Base-by-base conservation (phyloP, 1,139 yeast genomes). In the Yamadazyma epiphylla region DNA sequence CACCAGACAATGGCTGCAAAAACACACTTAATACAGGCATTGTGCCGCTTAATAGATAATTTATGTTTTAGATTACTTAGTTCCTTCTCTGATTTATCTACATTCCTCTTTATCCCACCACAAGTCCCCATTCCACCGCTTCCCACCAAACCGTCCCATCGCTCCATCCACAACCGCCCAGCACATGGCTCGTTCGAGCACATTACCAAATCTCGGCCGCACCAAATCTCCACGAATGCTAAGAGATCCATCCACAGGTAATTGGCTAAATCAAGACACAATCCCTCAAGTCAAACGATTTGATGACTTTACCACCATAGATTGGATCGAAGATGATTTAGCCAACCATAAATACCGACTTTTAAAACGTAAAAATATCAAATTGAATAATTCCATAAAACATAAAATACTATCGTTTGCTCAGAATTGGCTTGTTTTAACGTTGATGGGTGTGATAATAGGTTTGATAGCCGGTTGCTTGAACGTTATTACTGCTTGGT, bases 391-490 rank as follows among this genome's bases (percentile, higher is more conserved):
- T 8, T 49, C 63, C 0, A 38, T 59, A 19, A 37, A 43, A 20
- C 48, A 48, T 11, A 58, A 56, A 42, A 37, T 65, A 15, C 53
- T 61, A 44, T 61, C 77, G 30, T 72, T 77, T 3, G 66, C 74
- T 7, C 83, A 76, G 51, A 80, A 77, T 28, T 87, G 96, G 86
- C 48, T 87, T 2, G 81, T 84, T 1, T 59, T 91, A 24, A 82
- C 89, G 0, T 44, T 70, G 2, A 84, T 86, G 45, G 98, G 97
- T 0, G 51, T 82, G 1, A 45, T 69, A 3, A 83, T 89, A 31
- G 98, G 98, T 2, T 46, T 74, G 3, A 80, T 88, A 29, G 97
- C 98, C 0, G 95, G 87, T 0, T 66, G 74, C 17, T 60, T 91
- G 35, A 88, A 86, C 46, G 74, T 89, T 19, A 70, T 87, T 15